Base-by-base conservation (phyloP, 345 rosid genomes). In the Bruguiera gymnorhiza region DNA sequence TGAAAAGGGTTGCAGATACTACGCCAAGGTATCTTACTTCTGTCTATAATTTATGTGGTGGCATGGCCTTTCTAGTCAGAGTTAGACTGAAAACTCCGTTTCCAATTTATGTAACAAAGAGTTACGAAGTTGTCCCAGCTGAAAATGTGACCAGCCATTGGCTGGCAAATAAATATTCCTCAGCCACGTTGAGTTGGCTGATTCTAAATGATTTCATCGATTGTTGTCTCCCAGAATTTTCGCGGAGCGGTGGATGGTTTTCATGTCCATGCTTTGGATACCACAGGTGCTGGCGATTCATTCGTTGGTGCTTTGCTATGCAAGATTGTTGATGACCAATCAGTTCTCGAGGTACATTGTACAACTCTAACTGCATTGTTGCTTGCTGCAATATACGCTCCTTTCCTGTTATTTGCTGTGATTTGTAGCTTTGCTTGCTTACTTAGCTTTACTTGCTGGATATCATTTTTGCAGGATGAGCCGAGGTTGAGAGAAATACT, bases 261-360 rank as follows among this genome's bases (percentile, higher is more conserved):
- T 82, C 96, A 76, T 70, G 98, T 92, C 58, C 66, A 90, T 0
- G 55, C 98, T 0, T 82, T 92, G 20, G 99, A 95, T 77, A 90
- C 99, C 65, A 95, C 99, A 1, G 98, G 99, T 52, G 99, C 99
- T 29, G 99, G 99, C 43, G 99, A 95, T 77, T 71, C 99, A 13
- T 95, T 87, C 66, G 86, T 95, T 1, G 99, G 99, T 57, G 96
- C 99, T 24, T 81, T 95, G 60, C 84, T 95, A 20, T 78, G 86
- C 87, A 90, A 86, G 86, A 63, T 90, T 73, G 97, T 92, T 3
- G 89, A 85, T 34, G 97, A 95, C 68, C 89, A 63, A 4, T 73
- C 90, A 6, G 43, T 92, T 0, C 81, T 94, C 0, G 98, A 91
- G 88, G 98, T 87, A 76, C 77, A 50, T 18, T 59, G 57, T 11